phyloP scores from a whole-genome alignment of 495 filamentous ascomycete genomes.

The Alectoria sarmentosa region DNA sequence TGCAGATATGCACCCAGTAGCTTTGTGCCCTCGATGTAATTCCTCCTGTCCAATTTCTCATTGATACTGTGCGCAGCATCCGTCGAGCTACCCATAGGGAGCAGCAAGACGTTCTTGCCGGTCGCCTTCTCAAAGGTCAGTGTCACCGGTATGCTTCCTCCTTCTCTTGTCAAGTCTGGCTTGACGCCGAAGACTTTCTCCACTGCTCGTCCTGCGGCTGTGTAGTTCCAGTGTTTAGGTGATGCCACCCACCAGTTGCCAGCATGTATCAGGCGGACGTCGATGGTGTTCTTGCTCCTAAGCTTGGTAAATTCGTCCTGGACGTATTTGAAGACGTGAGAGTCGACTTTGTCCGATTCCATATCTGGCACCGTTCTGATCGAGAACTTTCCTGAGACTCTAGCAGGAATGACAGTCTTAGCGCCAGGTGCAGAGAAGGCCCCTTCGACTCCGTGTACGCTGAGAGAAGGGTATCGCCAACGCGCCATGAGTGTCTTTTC shows the following conservation, averaged over 20 bases:
- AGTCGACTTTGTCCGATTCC: constrained; percentile 83
- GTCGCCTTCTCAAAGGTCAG: constrained; percentile 96
- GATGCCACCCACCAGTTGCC: constrained; percentile 98
- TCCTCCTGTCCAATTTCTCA: constrained; percentile 93
- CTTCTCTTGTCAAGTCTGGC: constrained; percentile 94
- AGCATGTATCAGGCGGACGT: constrained; percentile 71
- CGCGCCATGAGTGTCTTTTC: constrained; percentile 87
- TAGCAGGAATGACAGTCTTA: constrained; percentile 98
- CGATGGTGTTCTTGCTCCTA: constrained; percentile 81
- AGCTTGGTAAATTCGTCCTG: constrained; percentile 74
- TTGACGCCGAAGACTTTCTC: constrained; percentile 85
- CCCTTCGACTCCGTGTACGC: constrained; percentile 93
- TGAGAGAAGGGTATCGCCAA: constrained; percentile 91
- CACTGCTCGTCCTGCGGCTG: constrained; percentile 84
- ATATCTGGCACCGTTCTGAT: constrained; percentile 97
- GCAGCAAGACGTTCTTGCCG: constrained; percentile 92
- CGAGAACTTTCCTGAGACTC: constrained; percentile 95
- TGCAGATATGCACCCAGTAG: constrained; percentile 91
- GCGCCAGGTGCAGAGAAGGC: constrained; percentile 90
- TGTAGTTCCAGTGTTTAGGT: constrained; percentile 98
- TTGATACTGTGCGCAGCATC: constrained; percentile 97
- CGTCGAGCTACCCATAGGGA: constrained; percentile 95
- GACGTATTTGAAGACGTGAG: constrained; percentile 72
- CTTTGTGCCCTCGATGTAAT: constrained; percentile 99
- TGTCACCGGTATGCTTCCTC: constrained; percentile 93